Base-by-base conservation (phyloP, 805 yeast genomes). In the Blastobotrys attinorum region DNA sequence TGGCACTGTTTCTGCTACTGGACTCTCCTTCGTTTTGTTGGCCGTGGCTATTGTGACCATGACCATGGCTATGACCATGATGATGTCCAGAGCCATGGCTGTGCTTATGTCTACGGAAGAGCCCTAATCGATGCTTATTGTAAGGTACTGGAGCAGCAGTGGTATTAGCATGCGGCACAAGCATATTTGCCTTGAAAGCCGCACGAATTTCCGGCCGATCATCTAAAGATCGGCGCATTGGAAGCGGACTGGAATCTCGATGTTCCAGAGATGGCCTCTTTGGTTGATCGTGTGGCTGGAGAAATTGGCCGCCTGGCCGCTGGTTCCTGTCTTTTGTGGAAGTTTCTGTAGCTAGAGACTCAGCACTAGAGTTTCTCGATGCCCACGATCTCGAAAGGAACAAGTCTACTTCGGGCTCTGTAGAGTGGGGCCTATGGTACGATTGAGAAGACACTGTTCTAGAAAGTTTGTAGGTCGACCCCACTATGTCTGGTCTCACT, bases 141-240 rank as follows among this genome's bases (percentile, higher is more conserved):
- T 25, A 25, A 7, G 29, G 11, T 25, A 7, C 29, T 7, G 29
- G 7, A 25, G 29, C 10, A 25, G 29, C 29, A 25, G 10, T 25
- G 29, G 29, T 25, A 7, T 7, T 25, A 11, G 29, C 29, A 11
- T 25, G 7, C 10, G 29, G 29, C 7, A 25, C 29, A 7, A 25
- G 29, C 29, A 32, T 3, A 18, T 32, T 32, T 8, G 36, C 36
- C 16, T 22, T 37, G 31, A 37, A 13, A 3, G 39, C 39, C 18
- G 39, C 39, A 6, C 20, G 15, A 17, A 37, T 22, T 15, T 37
- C 39, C 7, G 39, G 39, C n/a, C 39, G 4, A 16, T 37, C 39
- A 20, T 37, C 39, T 20, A 22, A 22, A 4, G 31, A 22, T 31
- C 39, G 29, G 5, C 39, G 23, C 18, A 37, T n/a, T 3, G 39